Evolutionary conservation across 257 asterid genomes (phyloP).

Genomic region (Lycium ferocissimum): DNA sequence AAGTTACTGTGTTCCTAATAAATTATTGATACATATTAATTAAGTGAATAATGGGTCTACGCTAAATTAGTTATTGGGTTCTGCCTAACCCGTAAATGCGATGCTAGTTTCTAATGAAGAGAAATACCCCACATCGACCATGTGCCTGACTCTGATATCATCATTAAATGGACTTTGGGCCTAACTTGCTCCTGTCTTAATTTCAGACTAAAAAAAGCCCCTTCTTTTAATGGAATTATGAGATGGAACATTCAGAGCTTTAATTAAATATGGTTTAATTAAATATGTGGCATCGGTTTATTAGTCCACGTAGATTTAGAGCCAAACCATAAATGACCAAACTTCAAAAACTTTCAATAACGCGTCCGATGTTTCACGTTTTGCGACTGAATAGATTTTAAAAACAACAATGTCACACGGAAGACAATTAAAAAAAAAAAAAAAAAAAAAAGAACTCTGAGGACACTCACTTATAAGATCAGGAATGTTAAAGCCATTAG

Average conservation of each 20-base stretch:
- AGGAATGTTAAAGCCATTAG: conserved; percentile 75
- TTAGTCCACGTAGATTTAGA: neutral
- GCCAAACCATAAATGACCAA: neutral
- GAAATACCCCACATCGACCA: too few relatives aligned
- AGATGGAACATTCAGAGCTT: neutral
- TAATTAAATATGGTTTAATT: too few relatives aligned
- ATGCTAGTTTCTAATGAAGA: too few relatives aligned
- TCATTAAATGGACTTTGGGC: too few relatives aligned
- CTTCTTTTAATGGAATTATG: neutral
- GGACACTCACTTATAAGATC: conserved; percentile 66
- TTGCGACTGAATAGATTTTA: neutral
- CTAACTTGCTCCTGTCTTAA: neutral
- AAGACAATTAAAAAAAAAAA: neutral
- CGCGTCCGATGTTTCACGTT: neutral
- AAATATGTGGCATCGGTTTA: neutral
- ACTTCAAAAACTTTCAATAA: neutral
- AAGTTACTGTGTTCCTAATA: too few relatives aligned
- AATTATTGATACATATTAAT: too few relatives aligned
- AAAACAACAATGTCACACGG: neutral
- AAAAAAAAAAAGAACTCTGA: neutral
- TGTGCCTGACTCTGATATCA: too few relatives aligned
- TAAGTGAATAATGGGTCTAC: too few relatives aligned
- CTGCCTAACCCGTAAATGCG: too few relatives aligned
- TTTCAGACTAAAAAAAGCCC: neutral
- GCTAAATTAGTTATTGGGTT: too few relatives aligned